These are phyloP conservation scores for Aspergillus quadrilineatus DNA, from an alignment of 2,329 filamentous ascomycete species.

Conservation along the genomic window DNA sequence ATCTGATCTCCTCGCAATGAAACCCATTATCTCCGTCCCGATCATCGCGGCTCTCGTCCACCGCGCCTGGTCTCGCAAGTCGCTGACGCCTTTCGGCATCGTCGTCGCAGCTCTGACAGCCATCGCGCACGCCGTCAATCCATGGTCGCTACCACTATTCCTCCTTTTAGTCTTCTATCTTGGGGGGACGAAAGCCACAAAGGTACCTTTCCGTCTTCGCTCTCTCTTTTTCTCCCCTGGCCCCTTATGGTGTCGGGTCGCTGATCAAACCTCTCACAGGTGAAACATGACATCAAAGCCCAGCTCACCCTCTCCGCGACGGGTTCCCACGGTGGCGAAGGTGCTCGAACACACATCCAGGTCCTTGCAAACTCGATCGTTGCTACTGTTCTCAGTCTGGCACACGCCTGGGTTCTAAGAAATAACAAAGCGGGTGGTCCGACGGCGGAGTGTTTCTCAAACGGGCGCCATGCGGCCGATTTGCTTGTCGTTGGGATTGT, in stretches of 20 bases:
- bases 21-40: constrained; percentile 44
- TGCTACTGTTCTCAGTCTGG: constrained; percentile 64
- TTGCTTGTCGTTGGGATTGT: constrained; percentile 42
- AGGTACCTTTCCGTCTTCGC: constrained; percentile 50
- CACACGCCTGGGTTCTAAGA: constrained; percentile 49
- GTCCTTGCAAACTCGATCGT: constrained; percentile 85
- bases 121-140: constrained; percentile 79
- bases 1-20: constrained; percentile 32
- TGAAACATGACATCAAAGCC: constrained; percentile 85
- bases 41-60: constrained; percentile 60
- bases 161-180: constrained; percentile 84
- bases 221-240: not conserved
- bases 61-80: constrained; percentile 69
- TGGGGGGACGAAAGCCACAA: constrained; percentile 78
- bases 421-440: constrained; percentile 4
- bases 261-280: constrained; percentile 46
- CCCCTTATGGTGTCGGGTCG: not conserved
- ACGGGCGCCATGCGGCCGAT: constrained; percentile 33
- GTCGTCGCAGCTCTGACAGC: constrained; percentile 71
- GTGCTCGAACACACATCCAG: constrained; percentile 79
- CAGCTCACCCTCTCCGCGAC: constrained; percentile 74
- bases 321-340: constrained; percentile 72
- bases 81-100: constrained; percentile 75
- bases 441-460: constrained; percentile 38
- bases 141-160: constrained; percentile 87